phyloP scores from a whole-genome alignment of 305 asterid genomes.

The Solanum hybrid region DNA sequence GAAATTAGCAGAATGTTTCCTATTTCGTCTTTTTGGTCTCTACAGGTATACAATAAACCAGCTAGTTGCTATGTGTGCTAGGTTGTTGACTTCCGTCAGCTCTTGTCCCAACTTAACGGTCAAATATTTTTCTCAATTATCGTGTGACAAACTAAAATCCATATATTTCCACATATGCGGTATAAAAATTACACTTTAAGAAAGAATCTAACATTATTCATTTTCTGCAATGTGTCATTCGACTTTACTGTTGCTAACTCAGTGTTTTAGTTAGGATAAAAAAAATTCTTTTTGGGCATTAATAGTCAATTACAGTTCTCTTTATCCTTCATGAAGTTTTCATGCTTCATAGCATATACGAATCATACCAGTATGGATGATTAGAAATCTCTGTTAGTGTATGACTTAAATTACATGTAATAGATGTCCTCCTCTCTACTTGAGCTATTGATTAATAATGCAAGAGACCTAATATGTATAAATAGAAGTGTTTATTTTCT shows the following conservation, averaged over 20 bases:
- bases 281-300: too few species aligned
- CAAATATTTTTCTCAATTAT: too few species aligned
- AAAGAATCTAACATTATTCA: too few species aligned
- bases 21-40: background rate
- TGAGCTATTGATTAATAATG: background rate
- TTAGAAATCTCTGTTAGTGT: background rate
- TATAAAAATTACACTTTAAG: too few species aligned
- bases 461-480: background rate
- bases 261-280: too few species aligned
- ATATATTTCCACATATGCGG: background rate
- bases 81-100: background rate
- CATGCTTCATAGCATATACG: too few species aligned
- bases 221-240: too few species aligned
- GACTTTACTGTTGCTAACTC: too few species aligned
- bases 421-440: background rate
- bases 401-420: background rate
- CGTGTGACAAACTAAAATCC: background rate
- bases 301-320: too few species aligned
- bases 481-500: background rate
- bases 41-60: background rate
- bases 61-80: background rate
- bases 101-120: background rate
- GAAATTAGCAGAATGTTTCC: too few species aligned
- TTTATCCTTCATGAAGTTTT: too few species aligned
- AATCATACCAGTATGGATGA: background rate